These are phyloP conservation scores for Ceratocystis diversiconidia DNA, from an alignment of 2,329 filamentous ascomycete species.

Conservation along the genomic window DNA sequence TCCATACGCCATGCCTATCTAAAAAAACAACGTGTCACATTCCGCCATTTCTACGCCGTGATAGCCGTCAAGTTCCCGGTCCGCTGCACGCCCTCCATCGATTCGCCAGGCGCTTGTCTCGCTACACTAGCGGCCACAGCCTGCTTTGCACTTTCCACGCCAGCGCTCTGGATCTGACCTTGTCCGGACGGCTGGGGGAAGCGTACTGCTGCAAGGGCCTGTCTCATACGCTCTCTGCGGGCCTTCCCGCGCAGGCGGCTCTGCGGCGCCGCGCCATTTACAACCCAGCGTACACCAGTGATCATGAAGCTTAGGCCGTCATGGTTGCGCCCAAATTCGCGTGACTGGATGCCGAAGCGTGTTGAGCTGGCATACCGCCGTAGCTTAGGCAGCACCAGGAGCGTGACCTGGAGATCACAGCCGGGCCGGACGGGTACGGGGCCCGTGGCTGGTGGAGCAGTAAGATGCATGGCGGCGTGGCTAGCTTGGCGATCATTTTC, in stretches of 20 bases:
- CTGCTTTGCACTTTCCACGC: not conserved
- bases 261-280: slow-evolving; percentile 51
- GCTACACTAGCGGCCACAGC: not conserved
- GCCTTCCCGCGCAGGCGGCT: slow-evolving; percentile 42
- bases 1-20: slow-evolving; percentile 4
- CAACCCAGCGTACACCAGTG: slow-evolving; percentile 68
- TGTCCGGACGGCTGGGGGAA: not conserved
- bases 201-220: slow-evolving; percentile 37
- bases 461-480: slow-evolving; percentile 31
- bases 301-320: slow-evolving; percentile 87
- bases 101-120: slow-evolving; percentile 13
- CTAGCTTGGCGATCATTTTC: slow-evolving; percentile 25
- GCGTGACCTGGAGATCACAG: slow-evolving; percentile 73
- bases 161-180: no score
- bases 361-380: slow-evolving; percentile 62
- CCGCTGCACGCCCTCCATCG: slow-evolving; percentile 25
- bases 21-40: slow-evolving; percentile 8
- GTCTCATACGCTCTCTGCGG: slow-evolving; percentile 41
- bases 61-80: slow-evolving; percentile 15
- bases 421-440: slow-evolving; percentile 51
- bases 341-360: slow-evolving; percentile 67
- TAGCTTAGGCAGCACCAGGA: slow-evolving; percentile 68
- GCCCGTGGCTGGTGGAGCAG: slow-evolving; percentile 41
- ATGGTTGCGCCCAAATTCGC: slow-evolving; percentile 62
- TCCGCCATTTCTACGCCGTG: slow-evolving; percentile 22